Evolutionary conservation across 2,329 filamentous ascomycete species (phyloP), one percentile per base, ranked within the genome.

Genomic region (Ascochyta pisi): DNA sequence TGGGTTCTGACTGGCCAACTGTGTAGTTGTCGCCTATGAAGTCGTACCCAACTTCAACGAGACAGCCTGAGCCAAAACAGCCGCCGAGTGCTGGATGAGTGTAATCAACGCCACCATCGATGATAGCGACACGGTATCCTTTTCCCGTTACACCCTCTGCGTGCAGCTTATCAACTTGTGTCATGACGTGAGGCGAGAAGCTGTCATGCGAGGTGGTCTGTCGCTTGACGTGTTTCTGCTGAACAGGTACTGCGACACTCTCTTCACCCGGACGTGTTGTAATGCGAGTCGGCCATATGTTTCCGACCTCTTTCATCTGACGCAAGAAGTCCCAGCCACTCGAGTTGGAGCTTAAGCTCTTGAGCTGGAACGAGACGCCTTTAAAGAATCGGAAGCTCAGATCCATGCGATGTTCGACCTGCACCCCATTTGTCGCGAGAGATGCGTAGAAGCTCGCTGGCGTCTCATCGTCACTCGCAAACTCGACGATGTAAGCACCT

Each of bases 31-130:
- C 83, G 16, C 85, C 86, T 16, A 86, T 81, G 38, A 86, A 76
- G 59, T 87, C 85, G 33, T 77, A 77, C 16, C 87, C 86, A 54
- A 81, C 83, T 3, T 79, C 77, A 16, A 89, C 83, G 37, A 87
- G 76, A 62, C 82, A 88, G 12, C 80, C 84, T 1, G 77, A 65
- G 2, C 86, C 87, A 66, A 88, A 88, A 65, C 86, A 86, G 42
- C 85, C 85, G 33, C 87, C 87, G 0, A 89, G 80, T 26, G 84
- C 84, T 1, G 85, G 83, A 64, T 89, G 86, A 0, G 76, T 80
- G 66, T 88, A 89, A 67, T 89, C 86, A 43, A 67, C 35, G 2
- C 77, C 78, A 19, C 70, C 74, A 55, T 81, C 77, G 40, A 81
- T 68, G 27, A 82, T 67, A 5, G 71, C 80, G 16, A 83, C 71